Evolutionary conservation across 805 yeast species (phyloP).

Genomic region (Saturnispora diversa): DNA sequence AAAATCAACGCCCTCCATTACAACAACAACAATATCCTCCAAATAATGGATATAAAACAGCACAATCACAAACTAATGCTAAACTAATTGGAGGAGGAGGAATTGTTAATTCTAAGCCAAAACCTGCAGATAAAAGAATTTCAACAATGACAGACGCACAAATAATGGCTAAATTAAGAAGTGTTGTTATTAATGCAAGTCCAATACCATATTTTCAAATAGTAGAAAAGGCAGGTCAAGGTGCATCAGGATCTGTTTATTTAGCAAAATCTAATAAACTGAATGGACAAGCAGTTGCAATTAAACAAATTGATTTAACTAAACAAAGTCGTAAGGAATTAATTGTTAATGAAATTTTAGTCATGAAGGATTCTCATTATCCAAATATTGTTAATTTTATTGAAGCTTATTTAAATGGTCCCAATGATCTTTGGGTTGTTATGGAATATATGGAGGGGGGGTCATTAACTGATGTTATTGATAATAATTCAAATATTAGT

Average conservation of each 20-base stretch:
- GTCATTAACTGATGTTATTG: constrained; percentile 89
- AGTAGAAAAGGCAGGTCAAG: constrained; percentile 89
- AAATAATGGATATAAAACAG: constrained; percentile 27
- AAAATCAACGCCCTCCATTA: constrained; percentile 18
- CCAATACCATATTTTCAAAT: constrained; percentile 78
- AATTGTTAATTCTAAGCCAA: background rate
- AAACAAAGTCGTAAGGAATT: constrained; percentile 92
- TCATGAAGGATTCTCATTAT: constrained; percentile 94
- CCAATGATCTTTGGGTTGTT: constrained; percentile 90
- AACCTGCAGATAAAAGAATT: constrained; percentile 41
- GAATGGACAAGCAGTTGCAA: constrained; percentile 68
- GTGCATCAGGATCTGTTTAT: constrained; percentile 95
- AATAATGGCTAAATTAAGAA: constrained; percentile 67
- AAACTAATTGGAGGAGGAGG: constrained; percentile 15
- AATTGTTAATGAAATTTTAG: constrained; percentile 90
- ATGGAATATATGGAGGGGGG: constrained; percentile 99
- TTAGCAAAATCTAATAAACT: constrained; percentile 57
- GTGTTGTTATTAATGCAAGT: constrained; percentile 75
- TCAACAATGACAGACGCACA: constrained; percentile 78
- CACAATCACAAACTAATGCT: constrained; percentile 20
- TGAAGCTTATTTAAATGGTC: constrained; percentile 78
- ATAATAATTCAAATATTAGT: constrained; percentile 66
- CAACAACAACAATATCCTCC: constrained; percentile 35
- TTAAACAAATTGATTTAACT: constrained; percentile 89
- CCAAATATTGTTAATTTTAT: constrained; percentile 90